These are phyloP conservation scores for Sanghuangporus sanghuang DNA, from an alignment of 1,284 basidiomycete genomes.

Conservation along the genomic window DNA sequence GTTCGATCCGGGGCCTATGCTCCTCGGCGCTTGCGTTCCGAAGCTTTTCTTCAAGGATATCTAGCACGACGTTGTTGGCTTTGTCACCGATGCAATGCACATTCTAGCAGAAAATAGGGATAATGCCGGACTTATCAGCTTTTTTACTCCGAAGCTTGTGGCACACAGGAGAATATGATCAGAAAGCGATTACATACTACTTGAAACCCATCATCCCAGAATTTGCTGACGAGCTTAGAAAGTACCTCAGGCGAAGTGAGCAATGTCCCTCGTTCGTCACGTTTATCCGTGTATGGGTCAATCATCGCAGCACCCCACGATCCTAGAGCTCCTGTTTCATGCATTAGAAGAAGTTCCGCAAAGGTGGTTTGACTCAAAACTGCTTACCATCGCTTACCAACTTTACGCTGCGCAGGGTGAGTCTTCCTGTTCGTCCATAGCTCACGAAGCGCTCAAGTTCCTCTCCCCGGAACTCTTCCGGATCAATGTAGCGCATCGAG, in stretches of 20 bases:
- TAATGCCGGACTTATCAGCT: background rate
- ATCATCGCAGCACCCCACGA: conserved; percentile 89
- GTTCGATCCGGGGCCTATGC: conserved; percentile 42
- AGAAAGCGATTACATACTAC: conserved; percentile 45
- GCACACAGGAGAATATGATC: background rate
- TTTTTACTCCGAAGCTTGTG: background rate
- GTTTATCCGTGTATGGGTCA: conserved; percentile 80
- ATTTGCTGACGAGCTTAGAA: conserved; percentile 49
- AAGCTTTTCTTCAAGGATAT: conserved; percentile 66
- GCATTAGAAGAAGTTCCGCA: background rate
- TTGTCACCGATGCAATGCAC: conserved; percentile 91
- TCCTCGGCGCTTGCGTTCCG: conserved; percentile 17
- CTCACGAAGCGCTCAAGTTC: conserved; percentile 56
- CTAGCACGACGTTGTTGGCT: conserved; percentile 77
- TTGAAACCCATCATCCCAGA: conserved; percentile 66
- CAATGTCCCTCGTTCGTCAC: conserved; percentile 66
- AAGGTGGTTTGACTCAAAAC: background rate
- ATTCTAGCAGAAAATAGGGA: conserved; percentile 45
- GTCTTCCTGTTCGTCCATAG: conserved; percentile 55
- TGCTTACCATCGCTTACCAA: conserved; percentile 69
- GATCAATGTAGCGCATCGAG: conserved; percentile 62
- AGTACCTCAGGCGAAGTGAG: conserved; percentile 50
- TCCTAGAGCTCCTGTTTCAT: conserved; percentile 71
- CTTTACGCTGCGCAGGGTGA: conserved; percentile 78
- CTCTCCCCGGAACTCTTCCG: conserved; percentile 61